A percentile compares a stretch with the other conserved stretches of the same genome.
phyloP scores from a whole-genome alignment of 1,284 basidiomycete genomes.

The Melampsora larici-populina region DNA sequence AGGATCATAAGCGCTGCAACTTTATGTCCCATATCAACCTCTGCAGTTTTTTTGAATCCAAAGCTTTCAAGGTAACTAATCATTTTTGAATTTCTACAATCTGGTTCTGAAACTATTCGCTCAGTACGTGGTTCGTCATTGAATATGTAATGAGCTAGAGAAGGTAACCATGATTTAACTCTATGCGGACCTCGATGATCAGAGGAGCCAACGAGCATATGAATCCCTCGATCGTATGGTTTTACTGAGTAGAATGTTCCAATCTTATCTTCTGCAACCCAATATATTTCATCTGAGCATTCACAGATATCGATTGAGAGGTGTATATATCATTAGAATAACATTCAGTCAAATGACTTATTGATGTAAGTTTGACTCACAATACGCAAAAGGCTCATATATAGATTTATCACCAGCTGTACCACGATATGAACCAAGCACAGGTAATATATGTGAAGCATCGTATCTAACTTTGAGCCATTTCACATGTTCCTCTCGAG shows the following conservation, averaged over 20 bases:
- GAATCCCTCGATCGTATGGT: constrained; percentile 44
- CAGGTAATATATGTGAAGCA: constrained; percentile 22
- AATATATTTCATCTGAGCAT: constrained; percentile 37
- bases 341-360: not conserved
- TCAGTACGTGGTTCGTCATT: constrained; percentile 59
- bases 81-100: constrained; percentile 48
- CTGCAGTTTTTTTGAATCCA: constrained; percentile 47
- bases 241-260: constrained; percentile 12
- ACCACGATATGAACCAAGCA: constrained; percentile 35
- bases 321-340: not conserved
- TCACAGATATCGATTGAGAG: not conserved
- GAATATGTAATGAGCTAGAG: constrained; percentile 59
- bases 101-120: constrained; percentile 60
- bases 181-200: constrained; percentile 45
- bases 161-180: constrained; percentile 59
- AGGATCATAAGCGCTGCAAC: constrained; percentile 48
- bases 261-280: constrained; percentile 32
- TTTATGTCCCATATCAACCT: constrained; percentile 49
- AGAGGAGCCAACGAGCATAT: constrained; percentile 48
- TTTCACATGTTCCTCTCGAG: constrained; percentile 21
- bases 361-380: constrained; percentile 10
- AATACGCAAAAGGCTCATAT: constrained; percentile 38
- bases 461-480: constrained; percentile 35
- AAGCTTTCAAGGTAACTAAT: constrained; percentile 47
- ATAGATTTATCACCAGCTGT: constrained; percentile 8